These are phyloP conservation scores for Oidiodendron maius DNA, from an alignment of 495 filamentous ascomycete species.

Conservation along the genomic window DNA sequence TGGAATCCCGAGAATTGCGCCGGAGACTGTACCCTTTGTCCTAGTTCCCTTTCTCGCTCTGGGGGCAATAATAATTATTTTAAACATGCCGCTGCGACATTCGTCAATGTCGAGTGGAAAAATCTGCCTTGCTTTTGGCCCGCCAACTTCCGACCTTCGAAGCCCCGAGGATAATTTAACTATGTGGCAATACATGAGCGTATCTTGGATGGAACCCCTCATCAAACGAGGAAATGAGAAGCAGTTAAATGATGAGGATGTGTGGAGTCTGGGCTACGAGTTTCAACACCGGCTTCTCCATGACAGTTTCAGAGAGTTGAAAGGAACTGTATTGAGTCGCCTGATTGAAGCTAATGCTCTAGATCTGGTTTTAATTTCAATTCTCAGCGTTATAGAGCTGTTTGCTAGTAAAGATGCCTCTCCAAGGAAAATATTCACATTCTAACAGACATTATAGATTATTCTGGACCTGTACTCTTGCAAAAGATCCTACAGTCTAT, in stretches of 20 bases:
- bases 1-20: slow-evolving; percentile 17
- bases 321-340: slow-evolving; percentile 63
- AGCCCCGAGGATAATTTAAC: slow-evolving; percentile 79
- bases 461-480: slow-evolving; percentile 61
- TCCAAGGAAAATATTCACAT: no score
- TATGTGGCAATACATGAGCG: slow-evolving; percentile 75
- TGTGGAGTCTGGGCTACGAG: slow-evolving; percentile 69
- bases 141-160: slow-evolving; percentile 53
- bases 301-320: slow-evolving; percentile 63
- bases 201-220: slow-evolving; percentile 76
- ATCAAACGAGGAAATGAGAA: slow-evolving; percentile 55
- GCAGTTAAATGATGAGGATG: slow-evolving; percentile 68
- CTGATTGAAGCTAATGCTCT: slow-evolving; percentile 66
- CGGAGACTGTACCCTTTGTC: slow-evolving; percentile 33
- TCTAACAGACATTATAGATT: slow-evolving; percentile 26
- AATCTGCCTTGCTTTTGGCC: slow-evolving; percentile 52
- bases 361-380: slow-evolving; percentile 63
- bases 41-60: slow-evolving; percentile 37
- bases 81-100: slow-evolving; percentile 68
- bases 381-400: slow-evolving; percentile 55
- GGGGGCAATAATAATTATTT: slow-evolving; percentile 42
- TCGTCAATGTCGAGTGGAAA: slow-evolving; percentile 48
- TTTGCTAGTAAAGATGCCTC: slow-evolving; percentile 38
- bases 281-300: slow-evolving; percentile 72
- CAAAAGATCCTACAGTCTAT: slow-evolving; percentile 67